These are phyloP conservation scores for Musa beccarii DNA, from an alignment of 176 grass and related monocot species.

Conservation along the genomic window DNA sequence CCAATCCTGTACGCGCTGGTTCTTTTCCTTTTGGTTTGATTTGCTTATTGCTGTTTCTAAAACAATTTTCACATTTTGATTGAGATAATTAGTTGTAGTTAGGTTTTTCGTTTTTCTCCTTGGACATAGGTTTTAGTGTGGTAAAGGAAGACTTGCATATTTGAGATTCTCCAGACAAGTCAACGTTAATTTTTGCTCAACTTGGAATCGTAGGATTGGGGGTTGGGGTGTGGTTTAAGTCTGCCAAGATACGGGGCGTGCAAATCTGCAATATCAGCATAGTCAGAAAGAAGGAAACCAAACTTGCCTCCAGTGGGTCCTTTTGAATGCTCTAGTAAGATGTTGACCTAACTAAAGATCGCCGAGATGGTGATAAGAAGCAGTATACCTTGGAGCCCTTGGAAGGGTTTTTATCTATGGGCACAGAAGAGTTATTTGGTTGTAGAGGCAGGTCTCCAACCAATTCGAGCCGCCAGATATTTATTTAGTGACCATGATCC, in stretches of 20 bases:
- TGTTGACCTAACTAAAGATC: not conserved
- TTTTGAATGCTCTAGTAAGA: not conserved
- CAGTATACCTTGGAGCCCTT: not conserved
- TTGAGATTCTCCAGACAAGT: no score
- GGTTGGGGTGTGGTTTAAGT: not conserved
- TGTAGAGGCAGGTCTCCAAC: not conserved
- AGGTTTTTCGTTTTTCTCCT: no score
- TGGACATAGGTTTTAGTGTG: no score
- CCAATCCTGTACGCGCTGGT: constrained; percentile 50
- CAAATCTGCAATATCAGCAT: no score
- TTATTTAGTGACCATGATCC: no score
- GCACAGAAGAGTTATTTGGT: not conserved
- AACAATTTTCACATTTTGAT: no score
- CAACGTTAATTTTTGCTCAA: no score
- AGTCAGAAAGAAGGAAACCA: no score
- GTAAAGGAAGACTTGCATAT: no score
- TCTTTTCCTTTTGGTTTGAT: not conserved
- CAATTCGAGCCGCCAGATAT: not conserved
- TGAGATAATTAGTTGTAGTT: no score
- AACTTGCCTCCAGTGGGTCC: not conserved
- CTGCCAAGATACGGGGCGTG: not conserved
- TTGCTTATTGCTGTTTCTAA: not conserved
- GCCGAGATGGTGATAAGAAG: no score
- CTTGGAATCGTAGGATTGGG: no score
- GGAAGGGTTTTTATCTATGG: not conserved